Conservation (phyloP, 73 alveolate genomes). For the Paraurostyla sp. region DNA sequence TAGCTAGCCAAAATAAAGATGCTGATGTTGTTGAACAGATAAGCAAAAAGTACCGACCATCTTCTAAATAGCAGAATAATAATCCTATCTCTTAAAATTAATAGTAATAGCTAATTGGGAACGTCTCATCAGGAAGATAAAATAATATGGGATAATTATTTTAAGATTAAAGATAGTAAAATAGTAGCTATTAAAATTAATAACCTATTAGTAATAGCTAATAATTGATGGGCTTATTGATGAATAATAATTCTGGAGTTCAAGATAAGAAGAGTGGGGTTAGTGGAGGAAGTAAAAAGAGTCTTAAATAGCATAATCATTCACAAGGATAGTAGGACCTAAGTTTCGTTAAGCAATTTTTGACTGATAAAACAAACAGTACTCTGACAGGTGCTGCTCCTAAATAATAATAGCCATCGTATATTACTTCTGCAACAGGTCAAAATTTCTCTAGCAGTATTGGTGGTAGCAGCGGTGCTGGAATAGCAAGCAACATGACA, state of each 20-base stretch:
- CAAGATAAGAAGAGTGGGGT: not conserved
- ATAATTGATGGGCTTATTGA: constrained; percentile 1
- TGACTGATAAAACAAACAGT: not conserved
- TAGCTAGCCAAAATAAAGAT: not conserved
- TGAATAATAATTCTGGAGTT: too few species aligned
- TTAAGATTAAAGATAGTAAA: too few species aligned
- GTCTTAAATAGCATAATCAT: not conserved
- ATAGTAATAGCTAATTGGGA: too few species aligned
- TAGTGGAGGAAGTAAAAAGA: constrained; percentile 25
- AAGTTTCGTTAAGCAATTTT: not conserved
- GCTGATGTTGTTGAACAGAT: constrained; percentile 31
- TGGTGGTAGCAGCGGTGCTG: too few species aligned
- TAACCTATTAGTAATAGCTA: not conserved
- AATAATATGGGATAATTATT: too few species aligned
- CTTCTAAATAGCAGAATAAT: constrained; percentile 22
- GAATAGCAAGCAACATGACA: too few species aligned
- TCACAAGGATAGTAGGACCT: constrained; percentile 16
- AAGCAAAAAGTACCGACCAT: constrained; percentile 54
- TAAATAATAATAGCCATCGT: too few species aligned
- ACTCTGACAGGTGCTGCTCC: not conserved
- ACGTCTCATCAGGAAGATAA: not conserved
- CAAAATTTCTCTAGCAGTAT: too few species aligned
- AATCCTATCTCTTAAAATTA: too few species aligned
- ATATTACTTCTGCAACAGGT: too few species aligned
- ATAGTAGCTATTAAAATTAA: not conserved